phyloP scores from a whole-genome alignment of 495 filamentous ascomycete species.

The Aspergillus bridgeri region DNA sequence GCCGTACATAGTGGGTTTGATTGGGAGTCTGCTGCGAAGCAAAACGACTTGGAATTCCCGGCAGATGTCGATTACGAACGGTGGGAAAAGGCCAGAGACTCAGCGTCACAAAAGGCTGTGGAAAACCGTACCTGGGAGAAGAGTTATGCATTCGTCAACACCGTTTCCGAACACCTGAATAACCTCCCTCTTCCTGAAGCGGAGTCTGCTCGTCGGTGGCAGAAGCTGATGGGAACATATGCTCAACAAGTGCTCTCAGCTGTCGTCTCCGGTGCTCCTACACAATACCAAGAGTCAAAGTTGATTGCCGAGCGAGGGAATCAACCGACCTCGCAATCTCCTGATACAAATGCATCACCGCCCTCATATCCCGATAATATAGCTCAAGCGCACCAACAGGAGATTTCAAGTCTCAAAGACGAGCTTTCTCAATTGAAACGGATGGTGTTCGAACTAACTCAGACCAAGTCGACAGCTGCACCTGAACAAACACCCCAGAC shows the following conservation, averaged over 20 bases:
- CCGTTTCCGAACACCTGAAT: slow-evolving; percentile 26
- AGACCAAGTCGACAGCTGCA: neutral
- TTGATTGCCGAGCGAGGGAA: neutral
- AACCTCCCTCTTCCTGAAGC: slow-evolving; percentile 18
- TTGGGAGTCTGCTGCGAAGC: slow-evolving; percentile 20
- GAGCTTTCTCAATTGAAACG: slow-evolving; percentile 35
- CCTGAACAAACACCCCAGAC: neutral
- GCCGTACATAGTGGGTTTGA: slow-evolving; percentile 40
- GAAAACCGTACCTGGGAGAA: slow-evolving; percentile 32
- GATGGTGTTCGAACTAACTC: slow-evolving; percentile 30
- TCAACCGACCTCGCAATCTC: neutral
- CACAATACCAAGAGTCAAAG: neutral
- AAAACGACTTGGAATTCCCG: slow-evolving; percentile 26
- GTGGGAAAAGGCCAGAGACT: slow-evolving; percentile 28
- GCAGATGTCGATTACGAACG: slow-evolving; percentile 23
- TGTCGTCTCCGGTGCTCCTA: slow-evolving; percentile 13
- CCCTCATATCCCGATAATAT: neutral
- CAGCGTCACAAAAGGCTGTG: slow-evolving; percentile 12
- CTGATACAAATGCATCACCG: neutral
- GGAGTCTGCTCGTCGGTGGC: slow-evolving; percentile 13
- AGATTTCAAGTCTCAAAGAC: slow-evolving; percentile 27
- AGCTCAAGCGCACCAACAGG: slow-evolving; percentile 15
- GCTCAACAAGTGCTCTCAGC: slow-evolving; percentile 26
- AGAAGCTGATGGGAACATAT: slow-evolving; percentile 25
- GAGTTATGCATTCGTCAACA: slow-evolving; percentile 32